phyloP scores from a whole-genome alignment of 345 rosid species.

The Rubroshorea leprosula region DNA sequence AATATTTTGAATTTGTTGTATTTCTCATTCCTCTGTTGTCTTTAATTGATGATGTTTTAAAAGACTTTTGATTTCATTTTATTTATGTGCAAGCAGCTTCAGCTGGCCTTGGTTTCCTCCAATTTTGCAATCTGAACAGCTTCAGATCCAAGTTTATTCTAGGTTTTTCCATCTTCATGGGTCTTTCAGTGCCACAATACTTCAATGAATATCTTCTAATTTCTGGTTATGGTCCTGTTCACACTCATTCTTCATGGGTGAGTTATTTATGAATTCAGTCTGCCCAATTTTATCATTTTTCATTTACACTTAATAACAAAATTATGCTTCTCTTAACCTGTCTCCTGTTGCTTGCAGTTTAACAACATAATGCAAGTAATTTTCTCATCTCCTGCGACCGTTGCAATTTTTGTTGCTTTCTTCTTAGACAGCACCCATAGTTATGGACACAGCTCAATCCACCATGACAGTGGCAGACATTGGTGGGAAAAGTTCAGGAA shows the following conservation, averaged over 20 bases:
- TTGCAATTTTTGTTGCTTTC: slow-evolving; percentile 49
- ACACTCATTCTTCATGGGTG: slow-evolving; percentile 57
- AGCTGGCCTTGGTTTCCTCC: slow-evolving; percentile 76
- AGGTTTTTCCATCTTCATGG: slow-evolving; percentile 77
- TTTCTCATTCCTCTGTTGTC: neutral
- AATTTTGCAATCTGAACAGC: slow-evolving; percentile 84
- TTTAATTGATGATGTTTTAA: neutral
- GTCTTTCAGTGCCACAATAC: slow-evolving; percentile 80
- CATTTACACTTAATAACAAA: neutral
- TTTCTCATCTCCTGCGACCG: slow-evolving; percentile 82
- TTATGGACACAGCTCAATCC: slow-evolving; percentile 36
- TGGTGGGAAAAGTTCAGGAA: slow-evolving; percentile 79
- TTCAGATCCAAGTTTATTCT: slow-evolving; percentile 77
- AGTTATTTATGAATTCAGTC: slow-evolving; percentile 14
- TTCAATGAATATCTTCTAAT: slow-evolving; percentile 50
- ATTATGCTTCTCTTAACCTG: neutral
- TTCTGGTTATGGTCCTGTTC: slow-evolving; percentile 68
- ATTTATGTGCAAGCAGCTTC: slow-evolving; percentile 42
- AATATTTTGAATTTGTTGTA: neutral
- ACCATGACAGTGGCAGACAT: slow-evolving; percentile 80
- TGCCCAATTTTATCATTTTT: neutral
- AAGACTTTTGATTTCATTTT: neutral
- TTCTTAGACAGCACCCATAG: slow-evolving; percentile 63
- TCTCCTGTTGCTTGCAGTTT: slow-evolving; percentile 45
- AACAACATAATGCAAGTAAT: slow-evolving; percentile 79